Base-by-base conservation (phyloP, 176 grass and related monocot species). In the Aegilops bicornis region DNA sequence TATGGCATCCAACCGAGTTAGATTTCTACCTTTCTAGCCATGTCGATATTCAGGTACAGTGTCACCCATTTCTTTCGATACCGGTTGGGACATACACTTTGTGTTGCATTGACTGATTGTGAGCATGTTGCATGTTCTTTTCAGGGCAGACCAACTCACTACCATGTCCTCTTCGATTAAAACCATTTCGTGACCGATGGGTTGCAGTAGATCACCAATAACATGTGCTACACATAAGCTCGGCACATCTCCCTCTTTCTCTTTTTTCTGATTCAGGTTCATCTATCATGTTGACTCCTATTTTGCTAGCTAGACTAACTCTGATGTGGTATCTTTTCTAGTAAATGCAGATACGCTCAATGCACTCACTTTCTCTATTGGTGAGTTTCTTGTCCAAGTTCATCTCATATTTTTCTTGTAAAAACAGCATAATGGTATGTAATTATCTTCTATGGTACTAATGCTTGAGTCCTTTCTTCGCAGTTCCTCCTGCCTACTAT, bases 1-100 rank as follows among this genome's bases (percentile, higher is more conserved):
- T 98, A n/a, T 98, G 93, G 36, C 93, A 98, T 80, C 93, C 93
- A 4, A 90, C 50, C 0, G 89, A 92, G 50, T 98, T 95, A 69
- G 93, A 98, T 64, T 98, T 98, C 83, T 93, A 92, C 79, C 77
- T 98, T 2, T 98, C 93, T 71, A 98, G 93, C 68, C 93, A 95
- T 87, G 87, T 89, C 35, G 91, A 89, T 23, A 93, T 93, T 35
- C 71, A 90, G 88, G 92, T 94, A 84, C 37, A 3, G 25, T 65
- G 2, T 19, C 2, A 31, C 52, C 15, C 24, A 19, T 42, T 42
- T 42, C 40, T 77, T 37, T 88, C 2, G 68, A n/a, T 82, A 1
- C 12, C 32, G 7, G 3, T 27, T 60, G 4, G 16, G 15, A 19
- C 31, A 60, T 16, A 64, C 20, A 30, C 70, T 66, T 75, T 23